phyloP scores from a whole-genome alignment of 2,329 filamentous ascomycete species.

The Rhytidhysteron rufulum region DNA sequence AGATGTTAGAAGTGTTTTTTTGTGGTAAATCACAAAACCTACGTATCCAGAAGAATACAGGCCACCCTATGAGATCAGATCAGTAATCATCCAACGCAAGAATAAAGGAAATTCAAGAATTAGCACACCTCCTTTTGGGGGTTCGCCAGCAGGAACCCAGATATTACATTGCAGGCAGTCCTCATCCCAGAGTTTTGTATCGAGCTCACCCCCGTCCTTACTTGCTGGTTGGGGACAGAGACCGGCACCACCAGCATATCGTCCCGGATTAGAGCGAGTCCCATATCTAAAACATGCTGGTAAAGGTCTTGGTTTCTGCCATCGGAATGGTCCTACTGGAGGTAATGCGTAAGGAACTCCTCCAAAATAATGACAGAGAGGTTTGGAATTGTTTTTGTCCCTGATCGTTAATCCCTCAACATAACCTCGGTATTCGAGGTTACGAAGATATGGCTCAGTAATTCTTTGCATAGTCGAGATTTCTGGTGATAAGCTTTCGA shows the following conservation, averaged over 20 bases:
- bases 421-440: constrained; percentile 44
- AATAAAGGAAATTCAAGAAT: neutral
- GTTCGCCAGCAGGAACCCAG: constrained; percentile 49
- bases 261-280: constrained; percentile 44
- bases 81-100: constrained; percentile 1
- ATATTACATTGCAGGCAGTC: constrained; percentile 57
- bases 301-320: constrained; percentile 47
- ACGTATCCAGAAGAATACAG: constrained; percentile 57
- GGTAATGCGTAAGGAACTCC: constrained; percentile 55
- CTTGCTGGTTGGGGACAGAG: constrained; percentile 50
- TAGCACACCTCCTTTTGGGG: constrained; percentile 33
- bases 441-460: constrained; percentile 26
- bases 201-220: constrained; percentile 11
- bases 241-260: constrained; percentile 38
- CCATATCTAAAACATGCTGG: constrained; percentile 51
- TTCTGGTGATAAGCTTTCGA: too few relatives aligned
- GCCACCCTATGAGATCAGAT: constrained; percentile 44
- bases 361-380: constrained; percentile 51
- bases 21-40: constrained; percentile 17
- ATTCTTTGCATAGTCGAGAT: too few relatives aligned
- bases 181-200: constrained; percentile 40
- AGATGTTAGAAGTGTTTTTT: constrained; percentile 1
- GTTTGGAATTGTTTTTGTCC: constrained; percentile 20
- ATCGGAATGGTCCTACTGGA: constrained; percentile 45
- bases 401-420: constrained; percentile 48